Percentiles rank a stretch among this genome's conserved stretches.
These are phyloP conservation scores for Heterobasidion annosum DNA, from an alignment of 1,284 basidiomycete genomes.

Conservation along the genomic window DNA sequence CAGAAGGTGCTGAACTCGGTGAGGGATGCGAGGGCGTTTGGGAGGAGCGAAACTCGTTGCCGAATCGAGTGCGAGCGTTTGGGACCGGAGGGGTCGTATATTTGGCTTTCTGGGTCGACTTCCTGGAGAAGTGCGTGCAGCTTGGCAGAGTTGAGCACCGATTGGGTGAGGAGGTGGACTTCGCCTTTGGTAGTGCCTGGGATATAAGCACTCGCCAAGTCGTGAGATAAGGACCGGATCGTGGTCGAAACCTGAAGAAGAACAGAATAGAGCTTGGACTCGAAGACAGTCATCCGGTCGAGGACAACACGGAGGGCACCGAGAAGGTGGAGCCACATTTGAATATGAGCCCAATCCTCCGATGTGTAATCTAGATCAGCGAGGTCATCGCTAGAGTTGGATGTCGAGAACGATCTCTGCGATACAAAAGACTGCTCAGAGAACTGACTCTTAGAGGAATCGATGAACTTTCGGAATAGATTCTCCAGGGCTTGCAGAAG, in stretches of 20 bases:
- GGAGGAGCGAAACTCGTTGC: slow-evolving; percentile 37
- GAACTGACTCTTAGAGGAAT: slow-evolving; percentile 49
- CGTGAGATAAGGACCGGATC: slow-evolving; percentile 45
- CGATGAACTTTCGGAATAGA: slow-evolving; percentile 61
- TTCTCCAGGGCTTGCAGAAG: slow-evolving; percentile 68
- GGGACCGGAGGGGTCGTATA: slow-evolving; percentile 11
- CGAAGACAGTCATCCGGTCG: slow-evolving; percentile 61
- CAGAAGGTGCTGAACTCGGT: slow-evolving; percentile 45
- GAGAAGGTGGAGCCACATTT: slow-evolving; percentile 74
- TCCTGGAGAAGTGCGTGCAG: slow-evolving; percentile 57
- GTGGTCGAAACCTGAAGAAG: slow-evolving; percentile 50
- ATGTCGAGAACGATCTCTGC: slow-evolving; percentile 17
- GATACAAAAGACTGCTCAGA: slow-evolving; percentile 27
- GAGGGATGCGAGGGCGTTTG: slow-evolving; percentile 53
- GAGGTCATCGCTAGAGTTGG: slow-evolving; percentile 44
- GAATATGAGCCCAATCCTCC: slow-evolving; percentile 83
- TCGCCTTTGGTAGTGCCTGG: slow-evolving; percentile 63
- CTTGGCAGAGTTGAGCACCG: slow-evolving; percentile 72
- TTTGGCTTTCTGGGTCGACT: slow-evolving; percentile 31
- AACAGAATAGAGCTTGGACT: slow-evolving; percentile 51
- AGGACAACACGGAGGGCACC: slow-evolving; percentile 65
- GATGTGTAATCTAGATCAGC: slow-evolving; percentile 79
- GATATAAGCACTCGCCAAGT: slow-evolving; percentile 45
- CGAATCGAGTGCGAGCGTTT: background rate
- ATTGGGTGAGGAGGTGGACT: slow-evolving; percentile 69